phyloP scores from a whole-genome alignment of 768 basidiomycete genomes.

The Amanita muscaria region DNA sequence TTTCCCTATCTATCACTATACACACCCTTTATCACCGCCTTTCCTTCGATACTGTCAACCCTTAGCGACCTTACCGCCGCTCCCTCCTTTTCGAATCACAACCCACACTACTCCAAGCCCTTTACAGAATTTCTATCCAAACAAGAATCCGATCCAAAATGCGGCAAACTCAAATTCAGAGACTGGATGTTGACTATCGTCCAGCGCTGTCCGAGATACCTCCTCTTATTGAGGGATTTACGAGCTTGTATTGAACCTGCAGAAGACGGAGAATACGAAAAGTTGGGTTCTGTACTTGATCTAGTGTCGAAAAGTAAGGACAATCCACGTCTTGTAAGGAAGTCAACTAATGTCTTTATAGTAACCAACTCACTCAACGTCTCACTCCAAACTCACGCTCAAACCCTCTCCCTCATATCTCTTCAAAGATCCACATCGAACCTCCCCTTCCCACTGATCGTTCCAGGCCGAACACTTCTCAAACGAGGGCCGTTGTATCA shows the following conservation, averaged over 20 bases:
- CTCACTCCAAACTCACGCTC: constrained; percentile 69
- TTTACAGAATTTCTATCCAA: constrained; percentile 57
- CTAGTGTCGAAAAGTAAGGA: constrained; percentile 68
- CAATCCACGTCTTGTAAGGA: constrained; percentile 13
- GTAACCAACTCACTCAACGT: constrained; percentile 74
- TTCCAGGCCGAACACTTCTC: constrained; percentile 73
- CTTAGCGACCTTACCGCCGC: constrained; percentile 46
- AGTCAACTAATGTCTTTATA: too few species aligned
- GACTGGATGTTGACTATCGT: constrained; percentile 86
- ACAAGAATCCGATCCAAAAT: constrained; percentile 62
- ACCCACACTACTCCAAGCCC: constrained; percentile 34
- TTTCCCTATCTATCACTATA: constrained; percentile 87
- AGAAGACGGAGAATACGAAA: constrained; percentile 41
- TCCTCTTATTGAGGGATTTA: constrained; percentile 76
- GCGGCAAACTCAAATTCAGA: constrained; percentile 65
- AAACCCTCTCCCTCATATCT: constrained; percentile 66
- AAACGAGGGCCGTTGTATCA: constrained; percentile 58
- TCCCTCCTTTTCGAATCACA: constrained; percentile 27
- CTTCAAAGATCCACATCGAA: constrained; percentile 71
- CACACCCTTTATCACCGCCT: constrained; percentile 76
- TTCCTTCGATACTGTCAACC: constrained; percentile 54
- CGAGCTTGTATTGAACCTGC: constrained; percentile 48
- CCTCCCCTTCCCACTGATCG: constrained; percentile 70
- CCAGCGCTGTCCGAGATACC: constrained; percentile 82
- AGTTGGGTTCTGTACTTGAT: constrained; percentile 48